phyloP scores from a whole-genome alignment of 495 filamentous ascomycete genomes.

The Rhypophila decipiens region DNA sequence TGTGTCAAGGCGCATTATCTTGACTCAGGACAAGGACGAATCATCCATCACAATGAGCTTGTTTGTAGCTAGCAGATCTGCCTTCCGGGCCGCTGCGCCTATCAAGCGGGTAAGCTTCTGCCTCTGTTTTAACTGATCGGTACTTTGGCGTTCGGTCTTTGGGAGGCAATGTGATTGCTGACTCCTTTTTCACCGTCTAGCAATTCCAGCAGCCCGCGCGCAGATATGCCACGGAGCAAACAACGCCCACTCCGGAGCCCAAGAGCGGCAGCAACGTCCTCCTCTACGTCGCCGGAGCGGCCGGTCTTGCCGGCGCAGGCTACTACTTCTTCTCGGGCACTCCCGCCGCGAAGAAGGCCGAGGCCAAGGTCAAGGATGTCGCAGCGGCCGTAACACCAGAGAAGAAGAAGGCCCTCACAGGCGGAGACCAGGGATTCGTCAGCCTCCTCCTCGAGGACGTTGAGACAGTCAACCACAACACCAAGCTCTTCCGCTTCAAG shows the following conservation, averaged over 20 bases:
- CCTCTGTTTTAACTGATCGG: not conserved
- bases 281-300: slow-evolving; percentile 34
- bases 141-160: too few relatives aligned
- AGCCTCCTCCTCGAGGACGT: slow-evolving; percentile 72
- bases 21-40: too few relatives aligned
- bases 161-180: too few relatives aligned
- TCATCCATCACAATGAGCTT: slow-evolving; percentile 27
- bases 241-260: slow-evolving; percentile 16
- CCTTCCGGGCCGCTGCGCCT: slow-evolving; percentile 22
- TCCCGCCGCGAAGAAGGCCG: slow-evolving; percentile 42
- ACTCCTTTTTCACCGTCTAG: slow-evolving; percentile 7
- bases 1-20: too few relatives aligned
- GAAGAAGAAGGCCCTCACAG: slow-evolving; percentile 60
- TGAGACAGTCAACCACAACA: slow-evolving; percentile 77
- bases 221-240: slow-evolving; percentile 48
- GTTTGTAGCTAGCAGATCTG: slow-evolving; percentile 26
- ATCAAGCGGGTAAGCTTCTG: slow-evolving; percentile 24
- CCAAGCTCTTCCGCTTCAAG: slow-evolving; percentile 77
- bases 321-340: slow-evolving; percentile 47
- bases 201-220: slow-evolving; percentile 19
- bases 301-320: slow-evolving; percentile 39
- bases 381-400: slow-evolving; percentile 15
- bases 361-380: slow-evolving; percentile 42
- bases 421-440: slow-evolving; percentile 81
- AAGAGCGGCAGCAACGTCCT: slow-evolving; percentile 33